phyloP scores from a whole-genome alignment of 129 eudicot species.

The Scalesia atractyloides region DNA sequence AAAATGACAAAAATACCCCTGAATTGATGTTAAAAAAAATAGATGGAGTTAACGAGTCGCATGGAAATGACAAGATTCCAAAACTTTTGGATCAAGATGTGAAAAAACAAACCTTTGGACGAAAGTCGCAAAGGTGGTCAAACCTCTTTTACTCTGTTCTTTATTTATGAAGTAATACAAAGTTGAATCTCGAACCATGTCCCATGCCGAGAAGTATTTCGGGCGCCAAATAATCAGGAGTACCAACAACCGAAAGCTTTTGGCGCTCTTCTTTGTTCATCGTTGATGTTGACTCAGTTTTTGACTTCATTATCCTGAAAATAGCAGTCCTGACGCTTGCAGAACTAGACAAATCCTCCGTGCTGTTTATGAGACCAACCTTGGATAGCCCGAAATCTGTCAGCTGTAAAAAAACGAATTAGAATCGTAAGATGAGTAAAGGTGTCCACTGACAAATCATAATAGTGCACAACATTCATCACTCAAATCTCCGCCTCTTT shows the following conservation, averaged over 20 bases:
- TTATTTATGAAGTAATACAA: neutral
- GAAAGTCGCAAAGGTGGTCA: too few relatives aligned
- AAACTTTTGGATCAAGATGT: too few relatives aligned
- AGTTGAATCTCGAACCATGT: slow-evolving; percentile 63
- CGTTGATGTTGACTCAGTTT: slow-evolving; percentile 41
- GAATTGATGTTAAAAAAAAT: too few relatives aligned
- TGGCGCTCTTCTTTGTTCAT: slow-evolving; percentile 62
- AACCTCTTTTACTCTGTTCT: too few relatives aligned
- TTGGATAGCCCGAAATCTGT: slow-evolving; percentile 99
- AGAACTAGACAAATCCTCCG: slow-evolving; percentile 89
- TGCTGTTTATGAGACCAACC: slow-evolving; percentile 93
- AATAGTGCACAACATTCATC: slow-evolving; percentile 4
- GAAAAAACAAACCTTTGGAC: too few relatives aligned
- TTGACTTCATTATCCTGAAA: slow-evolving; percentile 59
- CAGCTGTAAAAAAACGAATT: slow-evolving; percentile 69
- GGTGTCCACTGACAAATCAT: slow-evolving; percentile 7
- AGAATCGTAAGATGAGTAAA: slow-evolving; percentile 45
- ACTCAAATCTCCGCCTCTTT: too few relatives aligned
- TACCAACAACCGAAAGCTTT: slow-evolving; percentile 93
- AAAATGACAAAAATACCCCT: too few relatives aligned
- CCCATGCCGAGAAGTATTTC: slow-evolving; percentile 99
- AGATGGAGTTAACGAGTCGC: neutral
- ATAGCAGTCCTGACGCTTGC: slow-evolving; percentile 47
- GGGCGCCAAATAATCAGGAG: slow-evolving; percentile 99
- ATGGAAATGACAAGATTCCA: too few relatives aligned